Conservation (phyloP, 495 filamentous ascomycete genomes). For the Aspergillus sclerotiicarbonarius region DNA sequence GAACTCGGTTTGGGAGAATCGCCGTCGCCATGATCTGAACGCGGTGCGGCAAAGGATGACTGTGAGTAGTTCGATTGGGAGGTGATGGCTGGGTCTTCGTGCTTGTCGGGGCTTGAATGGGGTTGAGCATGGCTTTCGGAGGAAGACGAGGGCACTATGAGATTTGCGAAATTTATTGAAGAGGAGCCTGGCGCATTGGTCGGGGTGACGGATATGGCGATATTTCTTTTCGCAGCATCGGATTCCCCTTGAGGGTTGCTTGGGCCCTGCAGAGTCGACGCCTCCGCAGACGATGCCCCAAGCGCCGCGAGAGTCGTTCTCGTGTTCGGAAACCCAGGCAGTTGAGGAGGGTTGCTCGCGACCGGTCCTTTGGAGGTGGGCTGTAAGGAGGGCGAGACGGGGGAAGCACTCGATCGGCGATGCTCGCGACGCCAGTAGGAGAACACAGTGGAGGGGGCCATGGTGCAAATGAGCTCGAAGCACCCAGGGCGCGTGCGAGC, state of each 20-base stretch:
- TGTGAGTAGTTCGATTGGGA: constrained; percentile 33
- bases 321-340: constrained; percentile 34
- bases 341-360: constrained; percentile 32
- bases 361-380: constrained; percentile 24
- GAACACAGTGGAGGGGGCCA: constrained; percentile 47
- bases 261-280: constrained; percentile 15
- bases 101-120: constrained; percentile 38
- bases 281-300: constrained; percentile 16
- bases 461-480: constrained; percentile 21
- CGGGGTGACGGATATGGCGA: constrained; percentile 19
- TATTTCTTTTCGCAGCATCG: constrained; percentile 27
- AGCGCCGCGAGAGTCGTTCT: constrained; percentile 25
- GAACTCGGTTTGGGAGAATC: constrained; percentile 37
- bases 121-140: constrained; percentile 29
- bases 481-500: constrained; percentile 11
- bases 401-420: constrained; percentile 40
- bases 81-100: constrained; percentile 23
- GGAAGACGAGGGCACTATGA: constrained; percentile 20
- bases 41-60: constrained; percentile 20
- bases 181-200: constrained; percentile 31
- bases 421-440: constrained; percentile 51
- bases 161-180: constrained; percentile 29
- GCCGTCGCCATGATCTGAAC: constrained; percentile 28
- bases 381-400: constrained; percentile 27
- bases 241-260: constrained; percentile 24